Base-by-base conservation (phyloP, 148 eudicot species). In the Diospyros lotus region DNA sequence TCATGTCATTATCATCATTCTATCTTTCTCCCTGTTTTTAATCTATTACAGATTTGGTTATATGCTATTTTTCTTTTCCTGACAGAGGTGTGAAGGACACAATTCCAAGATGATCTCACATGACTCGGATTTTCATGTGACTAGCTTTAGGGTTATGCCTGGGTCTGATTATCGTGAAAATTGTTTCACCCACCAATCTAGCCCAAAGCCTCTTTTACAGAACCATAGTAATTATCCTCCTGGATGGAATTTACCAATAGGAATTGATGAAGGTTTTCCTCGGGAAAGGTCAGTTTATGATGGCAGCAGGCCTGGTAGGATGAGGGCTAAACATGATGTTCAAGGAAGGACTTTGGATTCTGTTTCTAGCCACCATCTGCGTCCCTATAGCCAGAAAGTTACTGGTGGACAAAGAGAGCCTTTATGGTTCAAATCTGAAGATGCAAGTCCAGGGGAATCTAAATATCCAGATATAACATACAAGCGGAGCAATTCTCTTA, bases 321-420 rank as follows among this genome's bases (percentile, higher is more conserved):
- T 69, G 52, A 69, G 63, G 69, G 68, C 66, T 38, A 81, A 82
- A 72, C 80, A 69, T 73, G 82, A 54, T 64, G 17, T 44, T 42
- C 68, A 78, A 18, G 75, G 85, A 39, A 80, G 71, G 72, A 76
- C 73, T 69, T 68, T 84, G 58, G 78, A 80, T 72, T 69, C 77
- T 39, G 64, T 58, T 59, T 68, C 87, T 52, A 69, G 79, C 40
- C 62, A 67, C 52, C 78, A 54, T 80, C 51, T 55, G 41, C 75
- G 53, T 76, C 75, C 77, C 15, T 82, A 76, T 74, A 82, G 85
- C 14, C 86, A 76, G 62, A 84, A 88, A 77, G 42, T 67, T 54
- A 81, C 69, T 56, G 63, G 46, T 45, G 83, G 80, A 61, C 53
- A 61, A 58, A 63, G 71, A 52, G 86, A 84, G 51, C 67, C 85